These are phyloP conservation scores for Fusarium secorum DNA, from an alignment of 2,329 filamentous ascomycete genomes.

Conservation along the genomic window DNA sequence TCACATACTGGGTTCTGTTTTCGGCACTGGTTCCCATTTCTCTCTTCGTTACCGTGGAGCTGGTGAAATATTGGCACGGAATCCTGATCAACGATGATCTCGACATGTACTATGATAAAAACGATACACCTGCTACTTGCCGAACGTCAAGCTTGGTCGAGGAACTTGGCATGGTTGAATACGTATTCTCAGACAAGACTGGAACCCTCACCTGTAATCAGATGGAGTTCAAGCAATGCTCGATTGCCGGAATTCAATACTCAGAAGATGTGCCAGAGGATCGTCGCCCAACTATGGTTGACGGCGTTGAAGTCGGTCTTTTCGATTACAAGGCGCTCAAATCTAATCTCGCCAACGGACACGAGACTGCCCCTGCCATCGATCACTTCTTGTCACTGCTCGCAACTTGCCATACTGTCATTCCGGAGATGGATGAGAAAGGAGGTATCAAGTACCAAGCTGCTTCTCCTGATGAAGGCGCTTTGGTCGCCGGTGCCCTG, in stretches of 20 bases:
- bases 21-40: constrained; percentile 97
- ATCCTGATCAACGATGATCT: constrained; percentile 97
- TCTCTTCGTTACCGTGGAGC: constrained; percentile 94
- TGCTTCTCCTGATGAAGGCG: constrained; percentile 95
- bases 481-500: constrained; percentile 91
- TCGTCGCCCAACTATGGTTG: constrained; percentile 78
- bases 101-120: constrained; percentile 97
- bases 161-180: constrained; percentile 97
- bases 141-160: constrained; percentile 96
- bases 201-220: constrained; percentile 97
- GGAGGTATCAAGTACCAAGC: constrained; percentile 96
- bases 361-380: constrained; percentile 60
- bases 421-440: constrained; percentile 85
- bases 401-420: constrained; percentile 94
- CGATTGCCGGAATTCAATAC: constrained; percentile 93
- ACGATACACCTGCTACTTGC: constrained; percentile 93
- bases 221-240: constrained; percentile 98
- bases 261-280: constrained; percentile 93
- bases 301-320: constrained; percentile 79
- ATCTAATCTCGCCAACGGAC: constrained; percentile 69
- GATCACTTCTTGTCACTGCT: constrained; percentile 88
- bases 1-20: constrained; percentile 98
- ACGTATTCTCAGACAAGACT: constrained; percentile 98
- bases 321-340: constrained; percentile 82
- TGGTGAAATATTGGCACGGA: constrained; percentile 98